Percentiles rank a stretch among this genome's conserved stretches.
Conservation (phyloP, 495 filamentous ascomycete species). For the Neurospora sp. region DNA sequence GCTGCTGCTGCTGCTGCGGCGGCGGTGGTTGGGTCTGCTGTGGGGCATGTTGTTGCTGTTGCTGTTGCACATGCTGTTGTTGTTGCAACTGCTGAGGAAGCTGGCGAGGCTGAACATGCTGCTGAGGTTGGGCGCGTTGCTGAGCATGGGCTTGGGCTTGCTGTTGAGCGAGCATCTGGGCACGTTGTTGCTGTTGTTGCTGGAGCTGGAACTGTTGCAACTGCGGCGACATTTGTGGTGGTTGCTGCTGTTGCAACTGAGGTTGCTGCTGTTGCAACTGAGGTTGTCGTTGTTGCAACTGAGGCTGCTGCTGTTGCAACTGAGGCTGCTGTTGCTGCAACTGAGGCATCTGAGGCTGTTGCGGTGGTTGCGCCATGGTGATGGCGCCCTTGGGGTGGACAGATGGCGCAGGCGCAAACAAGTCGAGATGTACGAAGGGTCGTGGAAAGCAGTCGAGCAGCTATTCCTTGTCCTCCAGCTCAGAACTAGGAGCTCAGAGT, state of each 20-base stretch:
- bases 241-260: conserved; percentile 12
- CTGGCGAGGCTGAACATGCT: conserved; percentile 8
- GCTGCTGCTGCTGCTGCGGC: conserved; percentile 2
- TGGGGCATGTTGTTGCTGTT: conserved; percentile 8
- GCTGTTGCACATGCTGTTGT: conserved; percentile 14
- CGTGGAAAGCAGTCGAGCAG: background rate
- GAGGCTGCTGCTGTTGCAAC: conserved; percentile 2
- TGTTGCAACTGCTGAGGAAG: conserved; percentile 2
- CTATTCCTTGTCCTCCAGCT: background rate
- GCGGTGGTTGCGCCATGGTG: conserved; percentile 58
- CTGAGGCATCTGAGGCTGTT: conserved; percentile 35
- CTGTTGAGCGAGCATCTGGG: background rate
- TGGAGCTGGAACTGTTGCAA: conserved; percentile 4
- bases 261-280: conserved; percentile 5
- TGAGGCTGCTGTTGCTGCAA: conserved; percentile 7
- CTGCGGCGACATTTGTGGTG: conserved; percentile 7
- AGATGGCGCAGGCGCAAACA: background rate
- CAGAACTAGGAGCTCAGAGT: no score
- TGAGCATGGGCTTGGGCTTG: background rate
- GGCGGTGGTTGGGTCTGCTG: conserved; percentile 1
- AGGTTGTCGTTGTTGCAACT: conserved; percentile 6
- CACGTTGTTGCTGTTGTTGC: conserved; percentile 7
- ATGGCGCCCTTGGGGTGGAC: background rate
- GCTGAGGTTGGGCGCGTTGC: conserved; percentile 35
- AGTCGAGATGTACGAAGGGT: background rate